Conservation (phyloP, 2,329 filamentous ascomycete species). For the Thelonectria discophora region DNA sequence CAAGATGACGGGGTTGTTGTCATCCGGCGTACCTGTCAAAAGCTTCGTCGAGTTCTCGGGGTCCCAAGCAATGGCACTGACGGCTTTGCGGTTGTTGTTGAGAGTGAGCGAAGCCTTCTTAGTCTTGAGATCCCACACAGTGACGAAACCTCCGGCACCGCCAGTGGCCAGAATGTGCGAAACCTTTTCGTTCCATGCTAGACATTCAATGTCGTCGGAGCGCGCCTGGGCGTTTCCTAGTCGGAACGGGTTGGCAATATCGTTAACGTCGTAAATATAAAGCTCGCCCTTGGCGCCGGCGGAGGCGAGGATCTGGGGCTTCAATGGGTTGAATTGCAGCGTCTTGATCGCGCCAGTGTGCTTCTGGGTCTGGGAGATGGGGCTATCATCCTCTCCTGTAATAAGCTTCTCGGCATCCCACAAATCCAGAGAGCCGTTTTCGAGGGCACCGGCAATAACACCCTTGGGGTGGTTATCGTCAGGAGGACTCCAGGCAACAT, state of each 20-base stretch:
- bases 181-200: slow-evolving; percentile 99
- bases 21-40: slow-evolving; percentile 89
- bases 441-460: slow-evolving; percentile 93
- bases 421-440: slow-evolving; percentile 91
- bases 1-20: slow-evolving; percentile 86
- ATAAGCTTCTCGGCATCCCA: slow-evolving; percentile 85
- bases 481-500: slow-evolving; percentile 91
- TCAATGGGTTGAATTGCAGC: slow-evolving; percentile 94
- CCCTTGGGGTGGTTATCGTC: slow-evolving; percentile 82
- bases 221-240: slow-evolving; percentile 88
- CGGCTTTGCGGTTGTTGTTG: slow-evolving; percentile 93
- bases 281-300: slow-evolving; percentile 95
- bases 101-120: slow-evolving; percentile 97
- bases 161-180: slow-evolving; percentile 96
- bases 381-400: slow-evolving; percentile 70
- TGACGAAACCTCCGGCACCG: slow-evolving; percentile 92
- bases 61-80: slow-evolving; percentile 97
- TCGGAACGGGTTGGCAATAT: slow-evolving; percentile 86
- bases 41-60: slow-evolving; percentile 95
- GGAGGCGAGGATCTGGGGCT: slow-evolving; percentile 89
- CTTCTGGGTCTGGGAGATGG: slow-evolving; percentile 86
- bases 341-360: slow-evolving; percentile 94
- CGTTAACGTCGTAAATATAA: slow-evolving; percentile 94
- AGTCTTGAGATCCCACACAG: slow-evolving; percentile 97
- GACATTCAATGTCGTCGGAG: slow-evolving; percentile 92